phyloP scores from a whole-genome alignment of 2,329 filamentous ascomycete genomes.

The Ophiostoma himal-ulmi region DNA sequence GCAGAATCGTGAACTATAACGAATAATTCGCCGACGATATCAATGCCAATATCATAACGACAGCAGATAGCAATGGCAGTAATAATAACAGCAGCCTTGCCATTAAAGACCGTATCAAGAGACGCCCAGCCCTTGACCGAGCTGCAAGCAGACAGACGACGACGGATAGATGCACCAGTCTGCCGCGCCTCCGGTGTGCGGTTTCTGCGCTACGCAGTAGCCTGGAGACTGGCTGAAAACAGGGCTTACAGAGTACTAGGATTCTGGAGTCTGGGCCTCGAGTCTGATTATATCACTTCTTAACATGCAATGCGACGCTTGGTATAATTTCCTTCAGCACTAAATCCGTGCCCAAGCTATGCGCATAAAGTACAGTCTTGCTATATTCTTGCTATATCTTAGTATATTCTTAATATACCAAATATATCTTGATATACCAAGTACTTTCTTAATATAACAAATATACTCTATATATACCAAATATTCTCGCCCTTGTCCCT shows the following conservation, averaged over 20 bases:
- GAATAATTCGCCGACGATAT: not conserved
- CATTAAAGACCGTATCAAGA: not conserved
- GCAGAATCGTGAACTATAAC: not conserved
- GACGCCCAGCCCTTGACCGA: slow-evolving; percentile 6
- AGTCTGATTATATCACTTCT: too few species aligned
- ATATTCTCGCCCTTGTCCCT: too few species aligned
- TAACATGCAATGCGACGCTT: too few species aligned
- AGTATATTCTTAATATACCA: too few species aligned
- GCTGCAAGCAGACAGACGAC: not conserved
- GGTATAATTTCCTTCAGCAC: too few species aligned
- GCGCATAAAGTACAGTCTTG: too few species aligned
- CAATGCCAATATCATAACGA: not conserved
- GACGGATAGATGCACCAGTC: not conserved
- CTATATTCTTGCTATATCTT: too few species aligned
- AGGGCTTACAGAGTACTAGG: not conserved
- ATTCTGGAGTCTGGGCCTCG: too few species aligned
- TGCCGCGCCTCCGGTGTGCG: not conserved
- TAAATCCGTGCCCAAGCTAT: too few species aligned
- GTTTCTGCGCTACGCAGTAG: slow-evolving; percentile 21
- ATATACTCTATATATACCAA: too few species aligned
- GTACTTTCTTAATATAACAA: too few species aligned
- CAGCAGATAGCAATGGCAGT: not conserved
- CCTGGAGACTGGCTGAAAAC: slow-evolving; percentile 12
- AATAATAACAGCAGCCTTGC: not conserved
- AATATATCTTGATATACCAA: too few species aligned